Evolutionary conservation across 108 stramenopile genomes (phyloP).

Genomic region (Skeletonema costatum): DNA sequence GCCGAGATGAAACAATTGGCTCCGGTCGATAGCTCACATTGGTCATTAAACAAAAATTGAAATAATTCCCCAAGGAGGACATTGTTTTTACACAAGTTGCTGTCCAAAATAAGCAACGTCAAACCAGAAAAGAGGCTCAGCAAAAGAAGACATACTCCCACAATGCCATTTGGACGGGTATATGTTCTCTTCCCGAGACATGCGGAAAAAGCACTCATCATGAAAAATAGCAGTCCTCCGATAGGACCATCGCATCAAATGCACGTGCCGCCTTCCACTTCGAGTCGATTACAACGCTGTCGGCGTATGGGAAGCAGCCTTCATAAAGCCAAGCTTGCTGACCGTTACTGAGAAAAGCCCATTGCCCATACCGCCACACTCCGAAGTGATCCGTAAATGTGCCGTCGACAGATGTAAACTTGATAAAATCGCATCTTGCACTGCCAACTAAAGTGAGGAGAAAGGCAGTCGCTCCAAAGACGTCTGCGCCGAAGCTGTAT

Average conservation of each 20-base stretch:
- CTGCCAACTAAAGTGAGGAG: neutral
- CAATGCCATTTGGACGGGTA: neutral
- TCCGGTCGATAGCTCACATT: constrained; percentile 8
- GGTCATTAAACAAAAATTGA: neutral
- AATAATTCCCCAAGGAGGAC: neutral
- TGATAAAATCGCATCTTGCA: neutral
- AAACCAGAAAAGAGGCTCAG: constrained; percentile 10
- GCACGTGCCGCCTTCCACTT: constrained; percentile 26
- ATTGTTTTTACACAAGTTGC: constrained; percentile 12
- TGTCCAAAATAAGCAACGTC: constrained; percentile 16
- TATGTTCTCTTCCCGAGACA: neutral
- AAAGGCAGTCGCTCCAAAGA: neutral
- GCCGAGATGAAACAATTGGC: constrained; percentile 23
- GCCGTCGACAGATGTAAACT: neutral
- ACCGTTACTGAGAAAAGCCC: neutral
- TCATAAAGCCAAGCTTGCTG: neutral
- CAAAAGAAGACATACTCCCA: neutral
- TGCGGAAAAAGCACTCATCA: neutral
- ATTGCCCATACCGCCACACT: neutral
- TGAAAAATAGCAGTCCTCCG: neutral
- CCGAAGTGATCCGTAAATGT: neutral
- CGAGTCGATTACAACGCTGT: neutral
- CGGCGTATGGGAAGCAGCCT: neutral
- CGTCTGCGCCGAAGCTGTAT: neutral
- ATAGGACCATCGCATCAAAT: constrained; percentile 1